Conservation (phyloP, 1,139 yeast genomes). For the Saccharomyces uvarum region DNA sequence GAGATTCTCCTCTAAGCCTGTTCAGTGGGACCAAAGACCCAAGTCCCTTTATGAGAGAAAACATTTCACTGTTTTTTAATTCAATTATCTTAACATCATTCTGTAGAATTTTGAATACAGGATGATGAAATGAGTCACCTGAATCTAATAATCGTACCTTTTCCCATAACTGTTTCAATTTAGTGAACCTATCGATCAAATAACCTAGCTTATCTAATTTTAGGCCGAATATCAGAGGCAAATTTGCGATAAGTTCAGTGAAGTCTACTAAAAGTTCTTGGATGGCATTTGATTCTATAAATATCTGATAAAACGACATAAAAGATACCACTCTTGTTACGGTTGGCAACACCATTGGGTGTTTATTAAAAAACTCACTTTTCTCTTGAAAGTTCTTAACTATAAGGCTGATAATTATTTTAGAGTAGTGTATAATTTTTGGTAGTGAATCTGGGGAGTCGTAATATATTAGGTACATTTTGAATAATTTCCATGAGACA, state of each 20-base stretch:
- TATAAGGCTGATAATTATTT: conserved; percentile 16
- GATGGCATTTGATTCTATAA: conserved; percentile 16
- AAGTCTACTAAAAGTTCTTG: conserved; percentile 20
- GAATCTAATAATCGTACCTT: conserved; percentile 19
- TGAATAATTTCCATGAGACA: conserved; percentile 25
- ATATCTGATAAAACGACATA: conserved; percentile 23
- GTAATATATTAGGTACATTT: conserved; percentile 21
- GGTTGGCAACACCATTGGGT: conserved; percentile 20
- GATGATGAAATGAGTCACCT: conserved; percentile 18
- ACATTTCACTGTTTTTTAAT: conserved; percentile 13
- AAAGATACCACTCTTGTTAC: conserved; percentile 21
- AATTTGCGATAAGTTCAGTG: conserved; percentile 15
- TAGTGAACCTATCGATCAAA: conserved; percentile 18
- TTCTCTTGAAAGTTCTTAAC: conserved; percentile 17
- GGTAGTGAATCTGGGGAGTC: conserved; percentile 17
- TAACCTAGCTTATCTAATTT: conserved; percentile 40
- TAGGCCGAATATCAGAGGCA: conserved; percentile 14
- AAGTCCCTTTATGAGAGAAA: conserved; percentile 16
- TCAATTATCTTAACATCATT: conserved; percentile 23
- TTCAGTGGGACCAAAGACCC: conserved; percentile 9
- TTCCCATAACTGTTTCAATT: conserved; percentile 21
- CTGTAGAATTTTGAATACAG: conserved; percentile 25
- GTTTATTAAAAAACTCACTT: conserved; percentile 18
- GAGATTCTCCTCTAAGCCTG: conserved; percentile 5
- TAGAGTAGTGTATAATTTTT: conserved; percentile 17